These are phyloP conservation scores for Kwoniella europaea DNA, from an alignment of 768 basidiomycete genomes.

Conservation along the genomic window DNA sequence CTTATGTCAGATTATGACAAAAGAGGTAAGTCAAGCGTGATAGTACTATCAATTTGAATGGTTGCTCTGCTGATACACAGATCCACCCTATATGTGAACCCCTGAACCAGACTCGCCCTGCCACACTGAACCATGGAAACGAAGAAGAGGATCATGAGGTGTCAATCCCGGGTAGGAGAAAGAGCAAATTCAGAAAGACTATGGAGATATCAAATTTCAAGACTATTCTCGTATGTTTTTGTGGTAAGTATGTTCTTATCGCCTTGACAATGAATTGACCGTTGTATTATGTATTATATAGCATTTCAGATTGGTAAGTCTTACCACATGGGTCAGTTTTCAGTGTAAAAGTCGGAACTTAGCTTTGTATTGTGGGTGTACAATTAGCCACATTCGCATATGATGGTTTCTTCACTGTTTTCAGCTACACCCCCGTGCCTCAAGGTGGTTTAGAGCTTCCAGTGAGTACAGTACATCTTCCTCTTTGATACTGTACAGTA, in stretches of 20 bases:
- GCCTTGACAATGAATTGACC: too few species aligned
- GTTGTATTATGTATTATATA: background rate
- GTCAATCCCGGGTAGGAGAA: background rate
- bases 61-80: too few species aligned
- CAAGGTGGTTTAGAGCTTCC: conserved; percentile 43
- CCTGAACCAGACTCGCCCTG: too few species aligned
- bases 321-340: too few species aligned
- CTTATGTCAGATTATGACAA: background rate
- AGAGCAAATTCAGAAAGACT: background rate
- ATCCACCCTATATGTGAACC: too few species aligned
- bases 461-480: conserved; percentile 20
- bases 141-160: too few species aligned
- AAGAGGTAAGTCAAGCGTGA: background rate
- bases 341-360: too few species aligned
- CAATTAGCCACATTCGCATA: background rate
- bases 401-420: conserved; percentile 39
- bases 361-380: too few species aligned
- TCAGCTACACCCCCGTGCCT: conserved; percentile 32
- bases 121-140: too few species aligned
- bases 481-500: background rate
- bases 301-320: conserved; percentile 3
- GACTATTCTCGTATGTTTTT: background rate
- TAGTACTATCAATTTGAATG: too few species aligned
- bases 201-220: conserved; percentile 11
- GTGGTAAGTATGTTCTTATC: background rate